These are phyloP conservation scores for Linnemannia exigua DNA, from an alignment of 192 early-diverging fungal species.

Conservation along the genomic window DNA sequence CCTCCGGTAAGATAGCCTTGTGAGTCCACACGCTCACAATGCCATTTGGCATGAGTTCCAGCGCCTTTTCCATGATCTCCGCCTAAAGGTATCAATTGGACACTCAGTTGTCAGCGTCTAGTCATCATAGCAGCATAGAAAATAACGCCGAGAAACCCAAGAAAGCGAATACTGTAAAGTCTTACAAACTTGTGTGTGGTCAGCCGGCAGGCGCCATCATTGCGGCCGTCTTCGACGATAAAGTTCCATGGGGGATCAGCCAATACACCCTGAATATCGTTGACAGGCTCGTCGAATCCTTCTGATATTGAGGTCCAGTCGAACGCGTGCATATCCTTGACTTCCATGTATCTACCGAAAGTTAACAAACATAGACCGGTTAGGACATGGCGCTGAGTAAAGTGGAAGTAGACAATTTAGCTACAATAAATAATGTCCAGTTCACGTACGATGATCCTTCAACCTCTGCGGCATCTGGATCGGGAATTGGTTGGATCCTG, in stretches of 20 bases:
- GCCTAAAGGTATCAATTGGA: conserved; percentile 20
- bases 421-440: neutral
- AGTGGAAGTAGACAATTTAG: neutral
- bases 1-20: conserved; percentile 65
- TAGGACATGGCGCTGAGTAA: neutral
- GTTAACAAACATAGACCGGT: neutral
- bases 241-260: conserved; percentile 74
- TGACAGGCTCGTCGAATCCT: conserved; percentile 34
- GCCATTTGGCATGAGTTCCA: conserved; percentile 62
- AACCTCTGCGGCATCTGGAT: neutral
- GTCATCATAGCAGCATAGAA: no score
- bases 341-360: conserved; percentile 28
- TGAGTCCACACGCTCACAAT: conserved; percentile 72
- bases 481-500: conserved; percentile 31
- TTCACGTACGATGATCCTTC: conserved; percentile 33
- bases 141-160: no score
- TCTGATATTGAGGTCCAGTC: conserved; percentile 47
- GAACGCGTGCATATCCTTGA: conserved; percentile 26
- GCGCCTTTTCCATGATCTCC: conserved; percentile 58
- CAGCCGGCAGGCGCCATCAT: conserved; percentile 59
- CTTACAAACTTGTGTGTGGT: conserved; percentile 55
- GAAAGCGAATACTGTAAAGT: neutral
- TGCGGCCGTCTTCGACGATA: conserved; percentile 61
- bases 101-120: neutral
- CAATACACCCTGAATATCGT: conserved; percentile 65